These are phyloP conservation scores for Dipodascus albidus DNA, from an alignment of 805 yeast species.

Conservation along the genomic window DNA sequence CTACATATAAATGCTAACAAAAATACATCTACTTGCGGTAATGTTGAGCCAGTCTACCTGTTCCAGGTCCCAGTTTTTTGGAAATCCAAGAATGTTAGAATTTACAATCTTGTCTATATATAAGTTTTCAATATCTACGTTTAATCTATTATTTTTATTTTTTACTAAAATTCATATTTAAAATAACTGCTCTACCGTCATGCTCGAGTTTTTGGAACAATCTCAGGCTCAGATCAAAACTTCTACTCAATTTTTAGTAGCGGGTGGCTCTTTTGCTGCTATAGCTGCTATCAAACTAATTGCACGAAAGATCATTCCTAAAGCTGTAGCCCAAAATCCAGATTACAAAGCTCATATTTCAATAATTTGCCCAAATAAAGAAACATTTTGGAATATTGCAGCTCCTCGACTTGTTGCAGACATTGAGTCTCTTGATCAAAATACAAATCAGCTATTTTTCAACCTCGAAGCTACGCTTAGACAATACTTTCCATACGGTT, in stretches of 20 bases:
- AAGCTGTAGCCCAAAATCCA: not conserved
- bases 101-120: too few relatives aligned
- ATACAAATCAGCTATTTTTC: not conserved
- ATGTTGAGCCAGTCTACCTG: too few relatives aligned
- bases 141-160: too few relatives aligned
- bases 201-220: not conserved
- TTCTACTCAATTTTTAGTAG: not conserved
- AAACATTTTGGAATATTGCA: conserved; percentile 2
- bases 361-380: not conserved
- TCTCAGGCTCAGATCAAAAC: not conserved
- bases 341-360: not conserved
- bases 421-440: not conserved
- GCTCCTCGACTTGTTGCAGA: not conserved
- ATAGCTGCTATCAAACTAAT: not conserved
- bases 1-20: too few relatives aligned
- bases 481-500: not conserved
- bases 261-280: conserved; percentile 7
- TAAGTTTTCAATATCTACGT: too few relatives aligned
- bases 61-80: too few relatives aligned
- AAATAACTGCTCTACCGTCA: too few relatives aligned
- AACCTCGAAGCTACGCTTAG: not conserved
- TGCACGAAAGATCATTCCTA: not conserved
- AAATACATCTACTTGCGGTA: too few relatives aligned
- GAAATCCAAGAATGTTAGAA: too few relatives aligned
- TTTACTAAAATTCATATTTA: too few relatives aligned